A percentile compares a stretch with the other conserved stretches of the same genome.
Evolutionary conservation across 2,329 filamentous ascomycete genomes (phyloP).

Genomic region (Thielaviopsis cerberus): DNA sequence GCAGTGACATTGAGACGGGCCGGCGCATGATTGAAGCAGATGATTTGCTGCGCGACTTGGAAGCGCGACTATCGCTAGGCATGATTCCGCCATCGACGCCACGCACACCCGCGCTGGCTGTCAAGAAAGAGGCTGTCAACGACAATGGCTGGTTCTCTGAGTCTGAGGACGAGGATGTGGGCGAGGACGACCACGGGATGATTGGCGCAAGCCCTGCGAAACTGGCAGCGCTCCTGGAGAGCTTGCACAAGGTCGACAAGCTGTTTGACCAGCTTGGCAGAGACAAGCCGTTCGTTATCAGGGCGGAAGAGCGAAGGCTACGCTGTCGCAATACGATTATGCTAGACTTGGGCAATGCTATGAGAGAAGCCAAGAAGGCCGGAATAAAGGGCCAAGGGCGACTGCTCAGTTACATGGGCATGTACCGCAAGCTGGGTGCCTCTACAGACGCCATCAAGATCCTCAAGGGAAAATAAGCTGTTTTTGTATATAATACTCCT

Average conservation of each 20-base stretch:
- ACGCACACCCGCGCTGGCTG: slow-evolving; percentile 18
- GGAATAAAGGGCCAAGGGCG: slow-evolving; percentile 25
- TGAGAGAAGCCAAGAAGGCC: slow-evolving; percentile 26
- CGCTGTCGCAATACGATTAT: slow-evolving; percentile 38
- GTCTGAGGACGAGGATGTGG: slow-evolving; percentile 17
- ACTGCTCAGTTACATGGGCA: slow-evolving; percentile 31
- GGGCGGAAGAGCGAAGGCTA: slow-evolving; percentile 31
- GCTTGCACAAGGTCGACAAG: slow-evolving; percentile 26
- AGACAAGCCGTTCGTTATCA: slow-evolving; percentile 31
- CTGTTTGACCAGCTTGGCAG: slow-evolving; percentile 30
- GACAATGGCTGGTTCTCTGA: slow-evolving; percentile 14
- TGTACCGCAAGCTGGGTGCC: slow-evolving; percentile 35
- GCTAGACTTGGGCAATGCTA: slow-evolving; percentile 34
- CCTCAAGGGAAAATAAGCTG: slow-evolving; percentile 17
- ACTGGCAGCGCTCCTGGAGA: slow-evolving; percentile 21
- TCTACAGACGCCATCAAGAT: slow-evolving; percentile 33
- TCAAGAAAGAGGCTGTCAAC: slow-evolving; percentile 14
- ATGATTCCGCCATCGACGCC: slow-evolving; percentile 16
- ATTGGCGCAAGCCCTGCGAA: slow-evolving; percentile 17
- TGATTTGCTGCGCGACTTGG: slow-evolving; percentile 41
- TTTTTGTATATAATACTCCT: neutral
- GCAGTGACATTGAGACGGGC: slow-evolving; percentile 41
- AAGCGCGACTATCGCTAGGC: slow-evolving; percentile 41
- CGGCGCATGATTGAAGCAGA: slow-evolving; percentile 49
- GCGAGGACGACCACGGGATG: slow-evolving; percentile 23